Base-by-base conservation (phyloP, 2,329 filamentous ascomycete species). In the Alternaria arborescens region DNA sequence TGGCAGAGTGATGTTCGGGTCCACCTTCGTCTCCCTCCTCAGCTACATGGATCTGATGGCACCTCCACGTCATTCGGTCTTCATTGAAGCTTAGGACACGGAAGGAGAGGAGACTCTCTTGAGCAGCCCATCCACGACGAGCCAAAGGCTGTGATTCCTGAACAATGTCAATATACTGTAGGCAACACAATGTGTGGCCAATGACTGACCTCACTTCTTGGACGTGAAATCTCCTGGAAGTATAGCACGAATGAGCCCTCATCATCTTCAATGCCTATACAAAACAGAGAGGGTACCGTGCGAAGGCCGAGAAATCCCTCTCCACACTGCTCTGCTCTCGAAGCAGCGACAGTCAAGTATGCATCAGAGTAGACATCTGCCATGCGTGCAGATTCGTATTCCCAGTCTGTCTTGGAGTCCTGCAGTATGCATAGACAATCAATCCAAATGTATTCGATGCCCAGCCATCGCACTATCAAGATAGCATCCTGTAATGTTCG, bases 251-350 rank as follows among this genome's bases (percentile, higher is more conserved):
- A 30, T 0, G 26, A 8, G 26, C 5, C 26, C 0, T 12, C 8
- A 2, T 30, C 4, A 8, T 46, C 42, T 44, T 44, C 3, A 2
- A 30, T 3, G 1, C 12, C 2, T 3, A 30, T 1, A 6, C 22
- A 11, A 1, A 28, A 2, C 3, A 24, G 14, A 1, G 8, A 2
- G 1, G 3, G 0, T 0, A 8, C 0, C 3, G 11, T 18, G 6
- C 26, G 26, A 22, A 20, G n/a, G 1, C 44, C 18, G 0, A 32
- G 28, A 1, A 47, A 47, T 1, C 28, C 28, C 6, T 47, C 3
- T 0, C 2, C 6, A 16, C 28, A 47, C 7, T 34, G 1, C 11
- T 47, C 1, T 47, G 28, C 44, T 16, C 28, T 1, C 2, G 28
- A 14, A 47, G 44, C 44, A 22, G 28, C 44, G 6, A 47, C 0